Evolutionary conservation across 2,329 filamentous ascomycete genomes (phyloP).

Genomic region (Pseudogymnoascus sp.): DNA sequence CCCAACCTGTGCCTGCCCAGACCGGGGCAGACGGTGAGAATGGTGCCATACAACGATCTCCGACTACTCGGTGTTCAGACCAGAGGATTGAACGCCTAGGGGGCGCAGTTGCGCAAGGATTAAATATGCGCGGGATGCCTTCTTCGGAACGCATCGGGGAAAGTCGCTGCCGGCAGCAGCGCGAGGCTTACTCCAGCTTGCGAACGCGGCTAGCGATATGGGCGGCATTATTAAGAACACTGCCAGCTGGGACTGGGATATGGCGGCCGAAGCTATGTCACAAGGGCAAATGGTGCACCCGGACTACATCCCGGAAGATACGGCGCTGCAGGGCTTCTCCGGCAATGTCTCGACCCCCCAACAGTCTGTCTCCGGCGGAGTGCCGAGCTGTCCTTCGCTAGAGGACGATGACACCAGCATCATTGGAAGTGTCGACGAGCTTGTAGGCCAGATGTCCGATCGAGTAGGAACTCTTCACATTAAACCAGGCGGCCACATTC

Average conservation of each 20-base stretch:
- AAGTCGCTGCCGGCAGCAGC: neutral
- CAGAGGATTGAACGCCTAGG: neutral
- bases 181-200: neutral
- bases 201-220: neutral
- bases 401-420: neutral
- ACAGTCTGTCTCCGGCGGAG: neutral
- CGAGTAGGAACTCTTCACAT: neutral
- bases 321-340: neutral
- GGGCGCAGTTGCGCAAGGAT: neutral
- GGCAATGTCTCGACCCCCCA: neutral
- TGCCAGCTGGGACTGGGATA: neutral
- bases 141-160: neutral
- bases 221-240: neutral
- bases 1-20: neutral
- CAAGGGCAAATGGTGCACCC: neutral
- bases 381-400: neutral
- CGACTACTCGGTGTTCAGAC: neutral
- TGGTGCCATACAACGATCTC: neutral
- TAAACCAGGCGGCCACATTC: neutral
- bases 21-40: neutral
- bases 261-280: neutral
- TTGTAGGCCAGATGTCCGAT: conserved; percentile 10
- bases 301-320: neutral
- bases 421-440: neutral
- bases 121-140: neutral